Conservation (phyloP, 176 grass and related monocot species). For the Triticum timopheevii region DNA sequence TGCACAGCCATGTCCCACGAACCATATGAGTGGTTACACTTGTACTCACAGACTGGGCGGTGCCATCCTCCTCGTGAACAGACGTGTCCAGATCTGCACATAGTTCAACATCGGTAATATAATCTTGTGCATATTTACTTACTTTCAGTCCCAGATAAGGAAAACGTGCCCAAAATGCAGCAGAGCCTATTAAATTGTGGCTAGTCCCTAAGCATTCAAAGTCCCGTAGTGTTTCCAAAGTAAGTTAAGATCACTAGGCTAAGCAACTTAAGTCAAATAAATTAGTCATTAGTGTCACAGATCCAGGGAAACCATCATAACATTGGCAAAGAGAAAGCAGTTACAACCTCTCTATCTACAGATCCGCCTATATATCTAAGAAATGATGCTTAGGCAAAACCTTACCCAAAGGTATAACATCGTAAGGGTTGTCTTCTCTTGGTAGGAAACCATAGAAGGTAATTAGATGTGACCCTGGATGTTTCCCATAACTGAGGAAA, state of each 20-base stretch:
- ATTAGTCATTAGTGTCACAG: conserved; percentile 3
- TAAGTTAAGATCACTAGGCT: conserved; percentile 6
- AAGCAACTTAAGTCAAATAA: conserved; percentile 1
- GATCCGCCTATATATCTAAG: not conserved
- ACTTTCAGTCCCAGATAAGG: not conserved
- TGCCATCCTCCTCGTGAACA: conserved; percentile 31
- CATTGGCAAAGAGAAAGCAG: not conserved
- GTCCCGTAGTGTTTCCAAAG: not conserved
- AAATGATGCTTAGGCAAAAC: not conserved
- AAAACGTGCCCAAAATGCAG: not conserved
- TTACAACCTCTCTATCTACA: not conserved
- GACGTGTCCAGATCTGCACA: conserved; percentile 70
- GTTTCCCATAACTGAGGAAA: conserved; percentile 85
- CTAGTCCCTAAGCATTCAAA: conserved; percentile 13
- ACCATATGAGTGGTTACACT: conserved; percentile 68
- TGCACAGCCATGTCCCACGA: conserved; percentile 78
- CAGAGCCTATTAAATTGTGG: not conserved
- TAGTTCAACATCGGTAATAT: not conserved
- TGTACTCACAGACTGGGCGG: conserved; percentile 10
- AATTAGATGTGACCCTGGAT: conserved; percentile 76
- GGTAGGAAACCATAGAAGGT: conserved; percentile 94
- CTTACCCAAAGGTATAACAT: conserved; percentile 90
- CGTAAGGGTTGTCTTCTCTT: conserved; percentile 85
- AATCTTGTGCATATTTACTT: conserved; percentile 1
- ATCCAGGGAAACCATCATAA: not conserved